phyloP scores from a whole-genome alignment of 768 basidiomycete species.

The Rhodotorula babjevae region DNA sequence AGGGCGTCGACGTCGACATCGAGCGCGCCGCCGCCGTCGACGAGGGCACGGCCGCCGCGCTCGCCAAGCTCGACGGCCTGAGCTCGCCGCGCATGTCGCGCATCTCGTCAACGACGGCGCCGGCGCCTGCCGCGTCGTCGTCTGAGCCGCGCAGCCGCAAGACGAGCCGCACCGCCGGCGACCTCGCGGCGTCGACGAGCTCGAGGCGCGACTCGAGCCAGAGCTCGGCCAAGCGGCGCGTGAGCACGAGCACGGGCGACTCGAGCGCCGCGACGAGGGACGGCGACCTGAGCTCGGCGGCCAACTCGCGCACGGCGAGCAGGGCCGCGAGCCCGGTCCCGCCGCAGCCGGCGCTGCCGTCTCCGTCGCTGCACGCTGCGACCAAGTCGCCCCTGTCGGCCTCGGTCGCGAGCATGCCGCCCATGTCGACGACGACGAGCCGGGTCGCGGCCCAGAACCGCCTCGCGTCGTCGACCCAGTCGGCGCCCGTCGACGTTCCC shows the following conservation, averaged over 20 bases:
- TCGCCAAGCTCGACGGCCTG: slow-evolving; percentile 87
- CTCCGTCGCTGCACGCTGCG: background rate
- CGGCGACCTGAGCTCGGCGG: background rate
- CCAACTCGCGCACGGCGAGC: background rate
- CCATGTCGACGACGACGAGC: background rate
- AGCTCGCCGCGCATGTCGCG: slow-evolving; percentile 35
- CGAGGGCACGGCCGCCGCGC: slow-evolving; percentile 67
- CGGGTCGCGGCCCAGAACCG: background rate
- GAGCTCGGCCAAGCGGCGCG: slow-evolving; percentile 8
- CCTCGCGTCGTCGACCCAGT: slow-evolving; percentile 7
- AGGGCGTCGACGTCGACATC: slow-evolving; percentile 36
- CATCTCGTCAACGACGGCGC: background rate
- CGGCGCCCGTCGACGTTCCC: slow-evolving; percentile 7
- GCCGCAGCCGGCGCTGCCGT: background rate
- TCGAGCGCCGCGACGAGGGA: background rate
- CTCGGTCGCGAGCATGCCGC: slow-evolving; percentile 5
- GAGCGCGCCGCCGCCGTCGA: slow-evolving; percentile 20
- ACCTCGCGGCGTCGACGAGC: background rate
- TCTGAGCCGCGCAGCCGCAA: background rate
- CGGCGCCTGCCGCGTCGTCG: no score
- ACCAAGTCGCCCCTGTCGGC: slow-evolving; percentile 16
- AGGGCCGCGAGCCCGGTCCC: background rate
- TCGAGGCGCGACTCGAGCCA: slow-evolving; percentile 14
- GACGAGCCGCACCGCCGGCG: slow-evolving; percentile 23
- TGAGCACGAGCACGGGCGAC: slow-evolving; percentile 27